Evolutionary conservation across 495 filamentous ascomycete genomes (phyloP), one percentile per base, ranked within the genome.

Genomic region (Cryomyces antarcticus): DNA sequence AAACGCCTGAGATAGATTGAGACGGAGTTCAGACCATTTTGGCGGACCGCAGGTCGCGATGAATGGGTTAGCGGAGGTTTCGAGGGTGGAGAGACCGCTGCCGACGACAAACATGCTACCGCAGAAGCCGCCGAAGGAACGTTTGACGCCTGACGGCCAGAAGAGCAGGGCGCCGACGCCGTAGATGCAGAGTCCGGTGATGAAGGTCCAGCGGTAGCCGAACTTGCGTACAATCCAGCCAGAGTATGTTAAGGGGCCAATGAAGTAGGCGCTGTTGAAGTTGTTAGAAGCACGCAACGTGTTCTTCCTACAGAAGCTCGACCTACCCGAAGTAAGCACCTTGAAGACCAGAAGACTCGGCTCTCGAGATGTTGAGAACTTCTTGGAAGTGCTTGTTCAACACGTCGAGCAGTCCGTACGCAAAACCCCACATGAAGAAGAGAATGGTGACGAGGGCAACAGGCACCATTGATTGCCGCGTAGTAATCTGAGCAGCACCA

Each of bases 31-130:
- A 3, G 74, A 70, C 48, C 71, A 77, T 43, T 68, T 62, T 2
- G 77, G 77, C 2, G 78, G 77, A 38, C 78, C 79, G 61, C 78
- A 82, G 46, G 57, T 63, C 42, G 77, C 65, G 48, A 85, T 62
- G 60, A 78, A 83, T 31, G 77, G 75, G 53, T 84, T 77, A 9
- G 80, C 80, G 5, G 73, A 69, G 2, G 80, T 82, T 51, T 86
- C 80, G 41, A 86, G 70, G 3, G 76, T 74, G 4, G 70, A 72
- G 0, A 86, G 65, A 6, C 80, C 78, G 42, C 67, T 65, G 5
- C 80, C 78, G 40, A 83, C 72, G 45, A 83, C 68, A 53, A 83
- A 80, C 49, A 77, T 75, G 53, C 64, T 63, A 17, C 68, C 71
- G 56, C 78, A 79, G 57, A 82, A 83, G 30, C 78, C 79, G 28